Conservation (phyloP, 225 moss, liverwort and hornwort genomes). For the Bryum argenteum region DNA sequence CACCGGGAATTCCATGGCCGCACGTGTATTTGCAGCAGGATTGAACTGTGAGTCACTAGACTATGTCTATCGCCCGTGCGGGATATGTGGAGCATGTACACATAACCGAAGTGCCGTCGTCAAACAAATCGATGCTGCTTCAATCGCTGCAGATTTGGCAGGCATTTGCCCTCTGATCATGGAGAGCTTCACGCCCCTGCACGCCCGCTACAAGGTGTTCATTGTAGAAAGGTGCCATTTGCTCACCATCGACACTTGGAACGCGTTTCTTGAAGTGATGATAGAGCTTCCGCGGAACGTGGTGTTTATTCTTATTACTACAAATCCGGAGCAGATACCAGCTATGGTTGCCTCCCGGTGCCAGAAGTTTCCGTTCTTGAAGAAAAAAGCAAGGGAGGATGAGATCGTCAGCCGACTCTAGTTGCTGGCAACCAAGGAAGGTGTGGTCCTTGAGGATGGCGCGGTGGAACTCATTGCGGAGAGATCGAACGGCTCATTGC, state of each 20-base stretch:
- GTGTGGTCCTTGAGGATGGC: slow-evolving; percentile 57
- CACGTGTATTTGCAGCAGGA: slow-evolving; percentile 75
- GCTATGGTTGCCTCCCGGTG: slow-evolving; percentile 71
- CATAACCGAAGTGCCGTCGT: slow-evolving; percentile 53
- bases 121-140: slow-evolving; percentile 67
- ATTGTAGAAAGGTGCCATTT: slow-evolving; percentile 86
- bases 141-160: slow-evolving; percentile 55
- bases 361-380: slow-evolving; percentile 80
- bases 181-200: slow-evolving; percentile 49
- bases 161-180: slow-evolving; percentile 47
- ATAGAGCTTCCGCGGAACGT: slow-evolving; percentile 80
- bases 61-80: slow-evolving; percentile 60
- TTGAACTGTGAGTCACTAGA: slow-evolving; percentile 64
- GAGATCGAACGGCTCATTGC: slow-evolving; percentile 72
- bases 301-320: slow-evolving; percentile 81
- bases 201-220: slow-evolving; percentile 70
- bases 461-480: slow-evolving; percentile 70
- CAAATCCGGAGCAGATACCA: slow-evolving; percentile 71
- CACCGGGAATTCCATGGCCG: slow-evolving; percentile 80
- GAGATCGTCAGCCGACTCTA: slow-evolving; percentile 69
- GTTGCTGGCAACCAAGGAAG: slow-evolving; percentile 56
- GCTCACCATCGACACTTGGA: slow-evolving; percentile 72
- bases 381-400: slow-evolving; percentile 70
- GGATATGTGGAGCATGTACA: slow-evolving; percentile 62
- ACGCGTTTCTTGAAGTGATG: slow-evolving; percentile 73